Evolutionary conservation across 768 basidiomycete genomes (phyloP).

Genomic region (Macrolepiota fuliginosa): DNA sequence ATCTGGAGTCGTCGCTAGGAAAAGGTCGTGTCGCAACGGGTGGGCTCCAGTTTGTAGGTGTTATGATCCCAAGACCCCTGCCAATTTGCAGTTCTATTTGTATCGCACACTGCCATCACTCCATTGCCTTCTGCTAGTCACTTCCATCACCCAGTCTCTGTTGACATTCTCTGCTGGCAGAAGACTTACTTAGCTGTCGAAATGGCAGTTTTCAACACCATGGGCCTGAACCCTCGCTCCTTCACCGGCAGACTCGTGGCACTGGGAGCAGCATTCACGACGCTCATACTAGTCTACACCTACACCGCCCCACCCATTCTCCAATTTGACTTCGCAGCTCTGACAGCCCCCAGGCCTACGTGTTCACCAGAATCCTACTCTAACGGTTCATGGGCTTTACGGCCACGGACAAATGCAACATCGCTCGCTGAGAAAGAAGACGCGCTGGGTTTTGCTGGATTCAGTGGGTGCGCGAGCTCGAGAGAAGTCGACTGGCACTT

Average conservation of each 20-base stretch:
- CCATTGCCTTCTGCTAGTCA: background rate
- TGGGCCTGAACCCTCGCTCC: slow-evolving; percentile 21
- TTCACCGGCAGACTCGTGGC: slow-evolving; percentile 19
- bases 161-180: background rate
- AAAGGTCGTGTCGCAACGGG: background rate
- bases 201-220: slow-evolving; percentile 15
- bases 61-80: background rate
- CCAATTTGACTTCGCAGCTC: background rate
- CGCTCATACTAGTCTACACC: slow-evolving; percentile 23
- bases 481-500: slow-evolving; percentile 67
- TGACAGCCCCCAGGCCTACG: background rate
- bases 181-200: background rate
- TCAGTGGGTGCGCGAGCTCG: slow-evolving; percentile 60
- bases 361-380: slow-evolving; percentile 34
- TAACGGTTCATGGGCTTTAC: slow-evolving; percentile 38
- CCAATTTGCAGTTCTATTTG: background rate
- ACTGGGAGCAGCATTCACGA: slow-evolving; percentile 15
- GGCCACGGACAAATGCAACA: slow-evolving; percentile 30
- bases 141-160: background rate
- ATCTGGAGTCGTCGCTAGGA: too few relatives aligned
- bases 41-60: background rate
- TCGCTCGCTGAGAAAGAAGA: slow-evolving; percentile 36
- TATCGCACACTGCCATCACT: background rate
- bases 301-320: slow-evolving; percentile 18
- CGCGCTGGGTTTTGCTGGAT: slow-evolving; percentile 50